A percentile compares a stretch with the other conserved stretches of the same genome.
These are phyloP conservation scores for Saccharomyces jurei DNA, from an alignment of 805 yeast species.

Conservation along the genomic window DNA sequence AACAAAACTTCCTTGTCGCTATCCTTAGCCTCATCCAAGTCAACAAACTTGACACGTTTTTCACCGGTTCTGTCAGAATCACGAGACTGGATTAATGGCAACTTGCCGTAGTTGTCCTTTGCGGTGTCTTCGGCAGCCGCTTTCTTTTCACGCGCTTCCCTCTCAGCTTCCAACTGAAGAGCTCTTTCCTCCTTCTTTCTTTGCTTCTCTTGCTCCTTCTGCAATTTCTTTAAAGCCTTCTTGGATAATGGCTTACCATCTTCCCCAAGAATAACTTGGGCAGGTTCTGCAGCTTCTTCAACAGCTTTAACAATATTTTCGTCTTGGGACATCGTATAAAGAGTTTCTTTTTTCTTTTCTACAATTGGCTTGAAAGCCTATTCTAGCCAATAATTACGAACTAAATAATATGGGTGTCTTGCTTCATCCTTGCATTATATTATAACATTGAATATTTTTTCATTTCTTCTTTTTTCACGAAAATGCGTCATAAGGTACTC, in stretches of 20 bases:
- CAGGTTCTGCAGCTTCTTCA: constrained; percentile 9
- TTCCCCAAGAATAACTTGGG: constrained; percentile 41
- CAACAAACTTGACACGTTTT: constrained; percentile 49
- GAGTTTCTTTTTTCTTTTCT: not conserved
- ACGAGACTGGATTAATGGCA: constrained; percentile 83
- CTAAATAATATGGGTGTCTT: not conserved
- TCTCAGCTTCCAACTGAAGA: constrained; percentile 76
- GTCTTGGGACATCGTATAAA: not conserved
- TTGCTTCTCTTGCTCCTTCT: constrained; percentile 87
- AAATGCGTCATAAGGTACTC: not conserved
- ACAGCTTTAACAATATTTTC: not conserved
- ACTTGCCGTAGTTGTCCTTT: constrained; percentile 78
- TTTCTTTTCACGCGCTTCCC: constrained; percentile 62
- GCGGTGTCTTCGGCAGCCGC: constrained; percentile 82
- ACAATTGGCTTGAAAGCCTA: not conserved
- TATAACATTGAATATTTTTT: not conserved
- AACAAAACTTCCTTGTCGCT: constrained; percentile 75
- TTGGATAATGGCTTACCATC: constrained; percentile 89
- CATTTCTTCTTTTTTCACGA: not conserved
- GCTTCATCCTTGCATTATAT: not conserved
- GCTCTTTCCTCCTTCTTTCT: constrained; percentile 90
- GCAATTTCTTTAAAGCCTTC: constrained; percentile 90
- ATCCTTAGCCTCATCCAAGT: constrained; percentile 35
- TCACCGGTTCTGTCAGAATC: constrained; percentile 61
- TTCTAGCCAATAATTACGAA: not conserved